Evolutionary conservation across 116 monocot species (phyloP).

Genomic region (Papilionanthe hybrid): DNA sequence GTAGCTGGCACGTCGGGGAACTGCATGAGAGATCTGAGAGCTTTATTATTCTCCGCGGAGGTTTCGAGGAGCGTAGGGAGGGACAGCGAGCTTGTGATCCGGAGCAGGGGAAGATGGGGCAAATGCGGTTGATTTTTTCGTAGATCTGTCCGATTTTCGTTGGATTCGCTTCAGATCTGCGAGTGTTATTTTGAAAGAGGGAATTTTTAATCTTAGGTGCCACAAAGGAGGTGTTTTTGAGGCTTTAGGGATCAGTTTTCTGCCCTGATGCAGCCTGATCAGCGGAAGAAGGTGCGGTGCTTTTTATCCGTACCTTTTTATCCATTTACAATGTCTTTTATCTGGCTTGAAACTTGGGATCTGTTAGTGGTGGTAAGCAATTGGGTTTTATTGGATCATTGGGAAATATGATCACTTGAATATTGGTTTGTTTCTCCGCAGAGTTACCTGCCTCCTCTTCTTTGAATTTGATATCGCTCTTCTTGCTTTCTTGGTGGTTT

Average conservation of each 20-base stretch:
- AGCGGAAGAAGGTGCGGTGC: slow-evolving; percentile 34
- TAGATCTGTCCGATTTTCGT: not conserved
- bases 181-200: not conserved
- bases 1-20: not conserved
- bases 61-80: slow-evolving; percentile 11
- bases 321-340: not conserved
- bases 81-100: slow-evolving; percentile 24
- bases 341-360: not conserved
- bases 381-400: not conserved
- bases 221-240: not conserved
- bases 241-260: slow-evolving; percentile 9
- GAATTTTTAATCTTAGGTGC: not conserved
- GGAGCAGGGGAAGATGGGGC: slow-evolving; percentile 49
- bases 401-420: not conserved
- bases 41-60: slow-evolving; percentile 12
- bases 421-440: not conserved
- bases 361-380: not conserved
- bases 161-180: not conserved
- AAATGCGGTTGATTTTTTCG: slow-evolving; percentile 30
- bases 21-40: slow-evolving; percentile 21
- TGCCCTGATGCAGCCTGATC: slow-evolving; percentile 45
- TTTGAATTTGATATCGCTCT: not conserved
- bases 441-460: not conserved
- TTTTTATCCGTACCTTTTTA: not conserved
- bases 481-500: not conserved